phyloP scores from a whole-genome alignment of 257 asterid species.

The Fraxinus quadrangulata region DNA sequence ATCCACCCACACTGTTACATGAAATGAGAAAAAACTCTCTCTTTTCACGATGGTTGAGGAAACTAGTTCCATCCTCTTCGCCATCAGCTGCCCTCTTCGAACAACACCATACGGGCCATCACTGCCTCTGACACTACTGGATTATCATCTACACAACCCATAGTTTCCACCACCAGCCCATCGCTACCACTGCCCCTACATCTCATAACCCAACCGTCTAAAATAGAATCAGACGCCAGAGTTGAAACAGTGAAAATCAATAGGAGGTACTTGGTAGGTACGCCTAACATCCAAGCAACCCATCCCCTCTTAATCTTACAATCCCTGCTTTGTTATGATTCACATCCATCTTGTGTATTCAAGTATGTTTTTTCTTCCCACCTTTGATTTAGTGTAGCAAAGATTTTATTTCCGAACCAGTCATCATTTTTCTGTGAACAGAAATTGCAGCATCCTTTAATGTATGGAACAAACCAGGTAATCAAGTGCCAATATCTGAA shows the following conservation, averaged over 20 bases:
- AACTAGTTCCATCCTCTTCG: background rate
- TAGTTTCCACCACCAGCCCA: background rate
- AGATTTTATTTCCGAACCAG: background rate
- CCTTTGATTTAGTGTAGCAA: background rate
- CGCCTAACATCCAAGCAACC: background rate
- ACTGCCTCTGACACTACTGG: background rate
- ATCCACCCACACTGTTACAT: background rate
- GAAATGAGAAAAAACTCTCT: background rate
- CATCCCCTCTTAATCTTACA: background rate
- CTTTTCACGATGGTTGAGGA: background rate
- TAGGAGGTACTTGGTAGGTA: background rate
- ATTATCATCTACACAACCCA: background rate
- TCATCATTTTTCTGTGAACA: background rate
- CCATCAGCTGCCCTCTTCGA: background rate
- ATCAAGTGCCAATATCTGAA: background rate
- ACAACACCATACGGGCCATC: background rate
- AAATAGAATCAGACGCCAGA: background rate
- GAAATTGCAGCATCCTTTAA: background rate
- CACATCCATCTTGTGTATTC: background rate
- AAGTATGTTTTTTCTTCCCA: background rate
- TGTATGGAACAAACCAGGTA: background rate
- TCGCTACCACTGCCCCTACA: background rate
- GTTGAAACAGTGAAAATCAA: background rate
- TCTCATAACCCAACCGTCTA: background rate
- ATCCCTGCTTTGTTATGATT: background rate